A percentile compares a stretch with the other conserved stretches of the same genome.
Conservation (phyloP, 768 basidiomycete genomes). For the Leccinum imitatum region DNA sequence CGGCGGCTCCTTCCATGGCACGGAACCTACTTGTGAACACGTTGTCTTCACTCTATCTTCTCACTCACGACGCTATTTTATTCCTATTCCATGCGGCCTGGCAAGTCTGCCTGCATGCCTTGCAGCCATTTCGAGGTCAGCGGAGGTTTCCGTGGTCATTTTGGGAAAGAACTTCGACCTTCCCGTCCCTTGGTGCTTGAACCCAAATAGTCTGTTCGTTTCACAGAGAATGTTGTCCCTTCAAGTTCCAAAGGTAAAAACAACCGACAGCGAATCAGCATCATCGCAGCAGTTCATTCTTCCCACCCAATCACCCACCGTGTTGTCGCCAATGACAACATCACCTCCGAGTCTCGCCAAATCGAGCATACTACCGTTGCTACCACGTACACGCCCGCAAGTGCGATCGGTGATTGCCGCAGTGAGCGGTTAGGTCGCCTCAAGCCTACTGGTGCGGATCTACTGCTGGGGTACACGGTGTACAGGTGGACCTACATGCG, state of each 20-base stretch:
- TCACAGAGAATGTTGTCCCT: slow-evolving; percentile 1
- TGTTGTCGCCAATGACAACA: slow-evolving; percentile 15
- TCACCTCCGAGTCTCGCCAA: not conserved
- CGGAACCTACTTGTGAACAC: not conserved
- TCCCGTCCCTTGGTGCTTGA: not conserved
- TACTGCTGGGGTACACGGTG: not conserved
- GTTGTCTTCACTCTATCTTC: not conserved
- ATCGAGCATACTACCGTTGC: not conserved
- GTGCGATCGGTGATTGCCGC: slow-evolving; percentile 17
- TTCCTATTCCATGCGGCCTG: not conserved
- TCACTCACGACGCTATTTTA: not conserved
- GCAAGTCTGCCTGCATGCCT: not conserved
- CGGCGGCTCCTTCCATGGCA: not conserved
- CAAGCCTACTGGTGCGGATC: not conserved
- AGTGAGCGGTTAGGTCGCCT: not conserved
- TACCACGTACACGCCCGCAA: slow-evolving; percentile 1
- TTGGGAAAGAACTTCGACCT: not conserved
- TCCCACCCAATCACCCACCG: slow-evolving; percentile 1
- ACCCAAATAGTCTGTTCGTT: not conserved
- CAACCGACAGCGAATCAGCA: slow-evolving; percentile 3
- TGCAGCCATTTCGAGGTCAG: not conserved
- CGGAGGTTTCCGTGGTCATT: not conserved
- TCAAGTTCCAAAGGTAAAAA: not conserved
- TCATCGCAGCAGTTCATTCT: not conserved
- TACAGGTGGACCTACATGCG: not conserved